Conservation (phyloP, 805 yeast genomes). For the Candida boidinii region DNA sequence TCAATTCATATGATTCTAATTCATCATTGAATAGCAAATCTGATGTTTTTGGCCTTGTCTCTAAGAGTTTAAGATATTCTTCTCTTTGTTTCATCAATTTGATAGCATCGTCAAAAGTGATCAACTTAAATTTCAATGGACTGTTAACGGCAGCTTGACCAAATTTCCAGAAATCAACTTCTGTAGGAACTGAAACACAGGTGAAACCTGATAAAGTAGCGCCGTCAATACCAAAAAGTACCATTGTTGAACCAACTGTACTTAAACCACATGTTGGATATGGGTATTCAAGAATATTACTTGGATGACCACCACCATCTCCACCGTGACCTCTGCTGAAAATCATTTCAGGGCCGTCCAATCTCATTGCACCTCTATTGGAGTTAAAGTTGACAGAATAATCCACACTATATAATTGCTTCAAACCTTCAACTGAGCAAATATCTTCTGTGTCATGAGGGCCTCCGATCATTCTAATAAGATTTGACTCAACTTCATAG, state of each 20-base stretch:
- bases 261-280: constrained; percentile 22
- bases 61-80: constrained; percentile 9
- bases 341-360: constrained; percentile 20
- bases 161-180: constrained; percentile 25
- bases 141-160: constrained; percentile 23
- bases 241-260: constrained; percentile 17
- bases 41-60: constrained; percentile 6
- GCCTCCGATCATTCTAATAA: constrained; percentile 17
- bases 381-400: constrained; percentile 20
- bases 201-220: constrained; percentile 22
- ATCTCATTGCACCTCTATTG: constrained; percentile 20
- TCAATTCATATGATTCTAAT: constrained; percentile 5
- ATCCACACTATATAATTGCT: constrained; percentile 11
- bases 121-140: constrained; percentile 11
- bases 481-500: constrained; percentile 4
- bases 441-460: constrained; percentile 24
- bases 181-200: constrained; percentile 17
- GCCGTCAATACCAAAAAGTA: constrained; percentile 22
- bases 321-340: constrained; percentile 18
- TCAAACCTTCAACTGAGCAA: constrained; percentile 15
- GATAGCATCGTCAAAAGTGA: constrained; percentile 17
- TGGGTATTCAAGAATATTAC: constrained; percentile 20
- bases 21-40: constrained; percentile 9
- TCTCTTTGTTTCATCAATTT: constrained; percentile 11
- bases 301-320: constrained; percentile 25